These are phyloP conservation scores for Fusarium poae DNA, from an alignment of 2,329 filamentous ascomycete species.

Conservation along the genomic window DNA sequence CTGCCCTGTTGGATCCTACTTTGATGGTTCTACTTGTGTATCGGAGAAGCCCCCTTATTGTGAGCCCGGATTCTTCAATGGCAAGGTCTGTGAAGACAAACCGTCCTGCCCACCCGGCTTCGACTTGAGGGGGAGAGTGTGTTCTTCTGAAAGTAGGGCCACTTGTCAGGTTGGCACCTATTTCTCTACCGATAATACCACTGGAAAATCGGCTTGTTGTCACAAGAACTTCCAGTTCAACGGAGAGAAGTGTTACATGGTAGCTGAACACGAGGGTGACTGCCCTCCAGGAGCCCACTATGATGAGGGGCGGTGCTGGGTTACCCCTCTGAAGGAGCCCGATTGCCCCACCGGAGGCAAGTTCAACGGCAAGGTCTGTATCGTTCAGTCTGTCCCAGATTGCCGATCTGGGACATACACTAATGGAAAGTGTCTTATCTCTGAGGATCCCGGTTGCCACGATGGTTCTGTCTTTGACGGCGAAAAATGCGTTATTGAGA, in stretches of 20 bases:
- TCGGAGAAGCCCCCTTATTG: slow-evolving; percentile 11
- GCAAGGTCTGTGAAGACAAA: slow-evolving; percentile 30
- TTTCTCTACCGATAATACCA: neutral
- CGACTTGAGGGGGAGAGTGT: slow-evolving; percentile 6
- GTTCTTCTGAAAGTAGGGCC: slow-evolving; percentile 6
- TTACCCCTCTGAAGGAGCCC: neutral
- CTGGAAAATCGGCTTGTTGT: slow-evolving; percentile 12
- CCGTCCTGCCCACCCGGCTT: slow-evolving; percentile 14
- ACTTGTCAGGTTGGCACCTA: neutral
- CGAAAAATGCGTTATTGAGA: slow-evolving; percentile 7
- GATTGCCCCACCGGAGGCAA: neutral
- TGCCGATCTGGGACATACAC: slow-evolving; percentile 3
- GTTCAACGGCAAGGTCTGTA: slow-evolving; percentile 7
- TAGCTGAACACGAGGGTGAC: neutral
- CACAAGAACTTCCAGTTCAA: neutral
- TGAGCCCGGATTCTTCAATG: slow-evolving; percentile 21
- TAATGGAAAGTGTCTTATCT: slow-evolving; percentile 6
- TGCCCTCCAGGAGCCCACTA: slow-evolving; percentile 4
- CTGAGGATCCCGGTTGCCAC: neutral
- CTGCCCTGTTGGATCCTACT: slow-evolving; percentile 1
- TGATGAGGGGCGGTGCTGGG: neutral
- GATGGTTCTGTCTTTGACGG: slow-evolving; percentile 11
- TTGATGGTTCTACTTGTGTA: slow-evolving; percentile 22
- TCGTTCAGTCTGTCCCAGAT: neutral
- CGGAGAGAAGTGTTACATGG: neutral